Conservation (phyloP, 306 rosid species). For the Corylus avellana region DNA sequence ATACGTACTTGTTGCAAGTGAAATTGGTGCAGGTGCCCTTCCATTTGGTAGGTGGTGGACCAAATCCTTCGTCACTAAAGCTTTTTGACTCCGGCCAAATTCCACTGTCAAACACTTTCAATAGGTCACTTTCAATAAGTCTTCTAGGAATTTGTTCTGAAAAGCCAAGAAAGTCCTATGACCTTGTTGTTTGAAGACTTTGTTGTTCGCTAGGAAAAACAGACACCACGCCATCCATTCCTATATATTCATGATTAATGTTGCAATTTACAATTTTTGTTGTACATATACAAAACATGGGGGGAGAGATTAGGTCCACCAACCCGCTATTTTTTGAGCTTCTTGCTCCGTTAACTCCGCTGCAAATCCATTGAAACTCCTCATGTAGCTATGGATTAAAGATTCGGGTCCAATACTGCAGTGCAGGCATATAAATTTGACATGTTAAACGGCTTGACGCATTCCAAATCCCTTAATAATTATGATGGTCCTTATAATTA, state of each 20-base stretch:
- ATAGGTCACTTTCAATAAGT: slow-evolving; percentile 22
- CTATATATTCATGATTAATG: slow-evolving; percentile 14
- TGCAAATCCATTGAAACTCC: slow-evolving; percentile 49
- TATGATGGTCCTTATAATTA: no score
- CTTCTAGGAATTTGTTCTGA: slow-evolving; percentile 4
- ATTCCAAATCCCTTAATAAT: no score
- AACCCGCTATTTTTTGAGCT: slow-evolving; percentile 38
- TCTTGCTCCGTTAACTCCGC: slow-evolving; percentile 37
- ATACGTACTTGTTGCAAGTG: slow-evolving; percentile 48
- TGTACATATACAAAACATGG: not conserved
- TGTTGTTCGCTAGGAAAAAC: slow-evolving; percentile 26
- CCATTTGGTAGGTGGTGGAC: slow-evolving; percentile 54
- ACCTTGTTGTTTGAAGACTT: slow-evolving; percentile 37
- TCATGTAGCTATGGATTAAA: slow-evolving; percentile 32
- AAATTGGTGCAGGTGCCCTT: slow-evolving; percentile 42
- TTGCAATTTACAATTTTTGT: not conserved
- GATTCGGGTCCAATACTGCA: slow-evolving; percentile 17
- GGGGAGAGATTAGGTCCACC: not conserved
- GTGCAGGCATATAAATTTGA: not conserved
- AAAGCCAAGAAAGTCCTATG: slow-evolving; percentile 55
- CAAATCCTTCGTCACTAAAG: slow-evolving; percentile 42
- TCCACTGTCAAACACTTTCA: slow-evolving; percentile 40
- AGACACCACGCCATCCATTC: slow-evolving; percentile 35
- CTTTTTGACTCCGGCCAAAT: slow-evolving; percentile 51
- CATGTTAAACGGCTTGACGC: no score